Percentiles rank a stretch among this genome's conserved stretches.
Evolutionary conservation across 2,329 filamentous ascomycete species (phyloP).

Genomic region (Botrytis pseudocinerea): DNA sequence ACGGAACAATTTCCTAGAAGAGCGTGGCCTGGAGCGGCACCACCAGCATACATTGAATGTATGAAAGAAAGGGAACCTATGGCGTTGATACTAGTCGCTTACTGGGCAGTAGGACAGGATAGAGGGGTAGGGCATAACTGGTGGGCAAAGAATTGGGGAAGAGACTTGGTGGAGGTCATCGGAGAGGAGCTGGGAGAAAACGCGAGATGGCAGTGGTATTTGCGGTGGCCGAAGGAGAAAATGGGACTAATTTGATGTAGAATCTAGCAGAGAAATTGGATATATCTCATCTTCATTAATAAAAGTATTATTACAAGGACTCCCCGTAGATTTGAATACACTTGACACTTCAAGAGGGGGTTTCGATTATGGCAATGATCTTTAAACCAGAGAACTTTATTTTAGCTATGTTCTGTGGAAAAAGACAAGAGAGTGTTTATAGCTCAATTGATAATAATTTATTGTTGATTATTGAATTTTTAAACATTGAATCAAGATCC

Average conservation of each 20-base stretch:
- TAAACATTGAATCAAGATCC: neutral
- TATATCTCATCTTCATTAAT: neutral
- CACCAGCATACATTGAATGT: conserved; percentile 10
- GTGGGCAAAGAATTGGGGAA: conserved; percentile 20
- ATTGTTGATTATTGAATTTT: no score
- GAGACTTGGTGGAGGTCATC: conserved; percentile 6
- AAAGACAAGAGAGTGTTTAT: neutral
- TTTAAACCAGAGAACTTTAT: neutral
- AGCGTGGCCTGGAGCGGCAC: conserved; percentile 5
- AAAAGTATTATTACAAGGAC: neutral
- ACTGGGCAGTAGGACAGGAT: conserved; percentile 19
- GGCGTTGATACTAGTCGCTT: conserved; percentile 15
- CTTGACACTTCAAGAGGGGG: neutral
- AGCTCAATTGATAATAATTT: neutral
- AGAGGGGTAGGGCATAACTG: conserved; percentile 19
- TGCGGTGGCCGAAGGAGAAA: conserved; percentile 15
- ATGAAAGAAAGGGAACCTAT: conserved; percentile 18
- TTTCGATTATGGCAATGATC: neutral
- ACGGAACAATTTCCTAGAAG: conserved; percentile 5
- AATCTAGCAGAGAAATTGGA: neutral
- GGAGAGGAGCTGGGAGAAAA: neutral
- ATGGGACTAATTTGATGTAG: neutral
- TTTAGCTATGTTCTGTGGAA: neutral
- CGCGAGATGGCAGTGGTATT: conserved; percentile 5
- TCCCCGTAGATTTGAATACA: neutral